Evolutionary conservation across 768 basidiomycete genomes (phyloP).

Genomic region (Sporobolomyces pararoseus): DNA sequence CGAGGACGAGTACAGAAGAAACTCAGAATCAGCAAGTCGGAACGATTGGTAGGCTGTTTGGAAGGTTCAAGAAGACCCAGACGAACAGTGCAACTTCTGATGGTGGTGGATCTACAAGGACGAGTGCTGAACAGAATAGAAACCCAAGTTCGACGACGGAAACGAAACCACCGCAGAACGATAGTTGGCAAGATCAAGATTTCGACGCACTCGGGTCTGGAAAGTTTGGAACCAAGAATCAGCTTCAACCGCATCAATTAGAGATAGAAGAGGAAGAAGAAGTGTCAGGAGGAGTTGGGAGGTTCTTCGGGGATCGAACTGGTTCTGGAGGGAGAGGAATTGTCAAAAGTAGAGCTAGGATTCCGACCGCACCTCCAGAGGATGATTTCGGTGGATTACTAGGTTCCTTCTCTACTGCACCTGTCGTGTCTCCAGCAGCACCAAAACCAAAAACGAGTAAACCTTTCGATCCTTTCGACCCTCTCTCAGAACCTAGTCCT

Average conservation of each 20-base stretch:
- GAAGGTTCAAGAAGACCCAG: conserved; percentile 10
- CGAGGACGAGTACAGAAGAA: conserved; percentile 11
- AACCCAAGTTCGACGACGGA: neutral
- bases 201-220: conserved; percentile 22
- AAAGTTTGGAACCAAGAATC: neutral
- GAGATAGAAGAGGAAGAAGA: conserved; percentile 73
- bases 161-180: neutral
- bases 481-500: conserved; percentile 18
- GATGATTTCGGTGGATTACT: conserved; percentile 35
- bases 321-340: neutral
- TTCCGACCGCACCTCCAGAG: conserved; percentile 10
- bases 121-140: conserved; percentile 1
- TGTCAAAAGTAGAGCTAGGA: conserved; percentile 3
- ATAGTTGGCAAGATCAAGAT: conserved; percentile 6
- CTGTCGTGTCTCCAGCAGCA: neutral
- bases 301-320: conserved; percentile 70
- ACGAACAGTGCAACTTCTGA: neutral
- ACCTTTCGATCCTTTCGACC: conserved; percentile 38
- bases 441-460: neutral
- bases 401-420: conserved; percentile 24
- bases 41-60: conserved; percentile 23
- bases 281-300: conserved; percentile 70
- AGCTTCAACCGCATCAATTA: neutral
- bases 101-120: neutral
- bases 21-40: neutral